These are phyloP conservation scores for Pythium myriotylum DNA, from an alignment of 352 stramenopile species.

Conservation along the genomic window DNA sequence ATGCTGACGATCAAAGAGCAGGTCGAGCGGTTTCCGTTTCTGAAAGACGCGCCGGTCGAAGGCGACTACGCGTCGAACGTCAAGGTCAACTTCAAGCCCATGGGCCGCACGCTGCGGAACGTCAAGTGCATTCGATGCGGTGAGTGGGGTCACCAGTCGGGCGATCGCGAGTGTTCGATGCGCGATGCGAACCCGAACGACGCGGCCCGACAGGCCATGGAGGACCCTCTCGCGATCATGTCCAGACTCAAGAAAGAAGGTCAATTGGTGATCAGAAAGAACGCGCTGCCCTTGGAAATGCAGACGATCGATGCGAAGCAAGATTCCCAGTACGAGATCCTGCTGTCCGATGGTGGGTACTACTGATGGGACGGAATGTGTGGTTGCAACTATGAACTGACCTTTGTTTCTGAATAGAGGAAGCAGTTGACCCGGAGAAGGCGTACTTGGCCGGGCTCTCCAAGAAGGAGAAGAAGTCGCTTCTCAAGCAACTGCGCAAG, in stretches of 20 bases:
- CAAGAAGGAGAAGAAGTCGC: slow-evolving; percentile 61
- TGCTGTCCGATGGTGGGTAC: slow-evolving; percentile 58
- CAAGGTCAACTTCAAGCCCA: slow-evolving; percentile 87
- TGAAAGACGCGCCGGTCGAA: slow-evolving; percentile 88
- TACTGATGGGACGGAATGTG: not conserved
- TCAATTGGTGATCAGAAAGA: slow-evolving; percentile 50
- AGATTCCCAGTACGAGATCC: slow-evolving; percentile 57
- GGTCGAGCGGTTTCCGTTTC: slow-evolving; percentile 88
- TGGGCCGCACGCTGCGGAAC: slow-evolving; percentile 84
- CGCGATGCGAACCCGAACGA: slow-evolving; percentile 79
- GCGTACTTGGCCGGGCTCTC: slow-evolving; percentile 60
- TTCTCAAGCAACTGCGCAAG: slow-evolving; percentile 62
- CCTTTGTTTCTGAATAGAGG: slow-evolving; percentile 5
- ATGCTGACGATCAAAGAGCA: slow-evolving; percentile 81
- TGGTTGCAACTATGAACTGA: not conserved
- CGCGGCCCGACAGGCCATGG: slow-evolving; percentile 61
- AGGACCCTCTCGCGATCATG: slow-evolving; percentile 77
- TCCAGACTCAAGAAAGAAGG: slow-evolving; percentile 58
- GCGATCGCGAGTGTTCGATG: slow-evolving; percentile 80
- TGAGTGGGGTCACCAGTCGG: slow-evolving; percentile 84
- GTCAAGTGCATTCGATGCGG: slow-evolving; percentile 81
- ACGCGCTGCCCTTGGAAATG: slow-evolving; percentile 75
- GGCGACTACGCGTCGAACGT: slow-evolving; percentile 81
- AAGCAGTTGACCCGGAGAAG: slow-evolving; percentile 42
- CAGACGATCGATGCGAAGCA: slow-evolving; percentile 30